Conservation (phyloP, 441 rosid genomes). For the Adansonia madagascariensis region DNA sequence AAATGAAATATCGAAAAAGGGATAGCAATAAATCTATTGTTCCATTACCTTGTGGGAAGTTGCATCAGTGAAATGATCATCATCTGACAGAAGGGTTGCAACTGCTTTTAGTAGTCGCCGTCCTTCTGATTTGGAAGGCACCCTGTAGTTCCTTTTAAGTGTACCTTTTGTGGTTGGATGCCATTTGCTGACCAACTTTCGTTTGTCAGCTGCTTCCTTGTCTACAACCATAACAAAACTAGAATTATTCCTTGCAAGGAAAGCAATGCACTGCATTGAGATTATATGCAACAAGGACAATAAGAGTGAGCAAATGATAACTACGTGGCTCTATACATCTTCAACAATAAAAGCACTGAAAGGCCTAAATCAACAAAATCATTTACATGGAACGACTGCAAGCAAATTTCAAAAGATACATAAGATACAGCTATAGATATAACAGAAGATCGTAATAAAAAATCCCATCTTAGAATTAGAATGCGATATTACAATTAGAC, state of each 20-base stretch:
- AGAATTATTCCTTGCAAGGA: constrained; percentile 19
- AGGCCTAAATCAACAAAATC: background rate
- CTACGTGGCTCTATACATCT: background rate
- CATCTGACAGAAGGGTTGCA: constrained; percentile 73
- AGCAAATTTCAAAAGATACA: background rate
- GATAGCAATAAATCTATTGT: background rate
- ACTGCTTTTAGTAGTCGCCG: constrained; percentile 77
- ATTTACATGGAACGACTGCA: background rate
- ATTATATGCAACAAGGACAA: constrained; percentile 6
- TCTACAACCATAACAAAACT: constrained; percentile 41
- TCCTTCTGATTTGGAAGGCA: constrained; percentile 89
- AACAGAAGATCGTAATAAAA: background rate
- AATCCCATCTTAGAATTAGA: background rate
- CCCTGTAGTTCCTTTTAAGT: constrained; percentile 82
- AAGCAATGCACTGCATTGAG: background rate
- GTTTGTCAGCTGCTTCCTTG: constrained; percentile 67
- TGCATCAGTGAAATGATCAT: constrained; percentile 87
- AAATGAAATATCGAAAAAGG: background rate
- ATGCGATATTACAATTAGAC: background rate
- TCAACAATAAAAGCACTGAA: background rate
- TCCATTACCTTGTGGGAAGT: constrained; percentile 81
- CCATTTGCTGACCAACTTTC: constrained; percentile 93
- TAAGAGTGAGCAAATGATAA: background rate
- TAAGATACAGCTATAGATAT: background rate
- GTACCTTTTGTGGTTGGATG: constrained; percentile 93